Evolutionary conservation across 495 filamentous ascomycete species (phyloP).

Genomic region (Trichoderma erinaceum): DNA sequence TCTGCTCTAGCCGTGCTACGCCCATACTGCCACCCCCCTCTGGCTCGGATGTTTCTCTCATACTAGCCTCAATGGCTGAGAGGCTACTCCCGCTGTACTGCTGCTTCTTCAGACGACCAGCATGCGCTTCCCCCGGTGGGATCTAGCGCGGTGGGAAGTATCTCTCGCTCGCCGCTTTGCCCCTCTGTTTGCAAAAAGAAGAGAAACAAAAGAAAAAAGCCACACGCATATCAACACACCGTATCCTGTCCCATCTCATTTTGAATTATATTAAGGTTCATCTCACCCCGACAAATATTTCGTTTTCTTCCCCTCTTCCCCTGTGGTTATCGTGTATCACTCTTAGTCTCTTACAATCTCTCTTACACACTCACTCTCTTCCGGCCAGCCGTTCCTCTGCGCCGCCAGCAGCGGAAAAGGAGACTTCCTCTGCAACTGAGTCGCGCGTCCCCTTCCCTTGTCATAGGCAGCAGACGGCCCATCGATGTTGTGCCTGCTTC

Average conservation of each 20-base stretch:
- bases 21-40: conserved; percentile 5
- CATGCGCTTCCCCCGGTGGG: conserved; percentile 9
- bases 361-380: not conserved
- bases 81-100: conserved; percentile 7
- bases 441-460: not conserved
- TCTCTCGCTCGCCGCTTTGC: not conserved
- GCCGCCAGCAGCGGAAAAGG: not conserved
- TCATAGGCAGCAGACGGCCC: not conserved
- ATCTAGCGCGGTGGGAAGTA: conserved; percentile 4
- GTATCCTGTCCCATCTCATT: not conserved
- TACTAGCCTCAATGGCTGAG: not conserved
- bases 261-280: conserved; percentile 13
- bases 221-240: conserved; percentile 3
- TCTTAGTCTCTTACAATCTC: not conserved
- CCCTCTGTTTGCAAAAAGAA: not conserved
- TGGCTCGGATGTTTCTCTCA: conserved; percentile 4
- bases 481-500: conserved; percentile 1
- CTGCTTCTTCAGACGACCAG: not conserved
- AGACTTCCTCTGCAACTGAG: not conserved
- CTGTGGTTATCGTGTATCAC: not conserved
- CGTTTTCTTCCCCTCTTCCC: not conserved
- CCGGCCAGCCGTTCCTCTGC: not conserved
- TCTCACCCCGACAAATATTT: not conserved
- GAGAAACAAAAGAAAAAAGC: not conserved
- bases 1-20: not conserved